A percentile compares a stretch with the other conserved stretches of the same genome.
Evolutionary conservation across 2,329 filamentous ascomycete genomes (phyloP).

Genomic region (Camptophora hylomeconis): DNA sequence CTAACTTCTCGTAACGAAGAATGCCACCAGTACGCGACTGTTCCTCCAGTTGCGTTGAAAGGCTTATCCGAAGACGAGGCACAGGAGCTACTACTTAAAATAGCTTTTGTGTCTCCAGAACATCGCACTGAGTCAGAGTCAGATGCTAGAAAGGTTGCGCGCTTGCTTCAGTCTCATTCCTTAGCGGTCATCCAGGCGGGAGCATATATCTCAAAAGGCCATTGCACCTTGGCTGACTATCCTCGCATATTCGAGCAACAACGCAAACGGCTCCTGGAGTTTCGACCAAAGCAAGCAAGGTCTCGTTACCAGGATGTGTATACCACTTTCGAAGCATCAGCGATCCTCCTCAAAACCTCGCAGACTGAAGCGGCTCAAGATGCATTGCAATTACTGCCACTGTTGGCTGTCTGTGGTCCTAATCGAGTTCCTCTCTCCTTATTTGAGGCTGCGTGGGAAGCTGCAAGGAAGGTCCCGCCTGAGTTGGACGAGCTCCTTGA

Average conservation of each 20-base stretch:
- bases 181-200: constrained; percentile 14
- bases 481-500: constrained; percentile 1
- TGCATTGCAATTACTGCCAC: constrained; percentile 19
- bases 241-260: constrained; percentile 15
- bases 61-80: constrained; percentile 6
- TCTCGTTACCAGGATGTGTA: constrained; percentile 25
- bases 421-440: constrained; percentile 19
- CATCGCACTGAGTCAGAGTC: too few relatives aligned
- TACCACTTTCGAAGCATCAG: constrained; percentile 25
- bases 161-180: constrained; percentile 11
- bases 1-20: constrained; percentile 13
- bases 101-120: too few relatives aligned
- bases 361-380: constrained; percentile 8
- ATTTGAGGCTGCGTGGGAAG: constrained; percentile 20
- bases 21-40: constrained; percentile 10
- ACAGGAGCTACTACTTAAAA: constrained; percentile 11
- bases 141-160: constrained; percentile 6
- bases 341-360: constrained; percentile 13
- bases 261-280: constrained; percentile 19
- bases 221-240: constrained; percentile 19
- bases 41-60: constrained; percentile 2
- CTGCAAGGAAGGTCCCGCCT: constrained; percentile 3
- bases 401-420: constrained; percentile 20
- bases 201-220: constrained; percentile 18
- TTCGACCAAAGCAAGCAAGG: constrained; percentile 17